These are phyloP conservation scores for Quercus tomentella DNA, from an alignment of 331 rosid species.

Conservation along the genomic window DNA sequence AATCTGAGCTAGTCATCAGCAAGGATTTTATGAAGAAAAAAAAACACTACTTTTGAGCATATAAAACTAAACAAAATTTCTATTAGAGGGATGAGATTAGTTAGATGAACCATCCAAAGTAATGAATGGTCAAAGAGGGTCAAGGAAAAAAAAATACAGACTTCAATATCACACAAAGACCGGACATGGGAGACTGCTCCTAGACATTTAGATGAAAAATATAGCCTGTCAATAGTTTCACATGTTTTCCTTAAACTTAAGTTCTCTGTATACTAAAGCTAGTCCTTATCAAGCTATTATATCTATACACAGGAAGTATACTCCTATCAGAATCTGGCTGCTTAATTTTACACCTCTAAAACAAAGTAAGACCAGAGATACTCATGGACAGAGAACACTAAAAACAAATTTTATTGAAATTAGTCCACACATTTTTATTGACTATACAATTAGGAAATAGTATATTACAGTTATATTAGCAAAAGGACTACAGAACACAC, in stretches of 20 bases:
- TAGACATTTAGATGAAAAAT: background rate
- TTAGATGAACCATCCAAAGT: too few relatives aligned
- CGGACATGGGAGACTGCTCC: background rate
- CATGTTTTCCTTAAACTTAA: background rate
- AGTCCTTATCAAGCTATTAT: background rate
- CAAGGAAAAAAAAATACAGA: background rate
- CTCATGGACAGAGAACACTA: background rate
- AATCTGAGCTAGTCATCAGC: background rate
- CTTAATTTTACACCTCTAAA: background rate
- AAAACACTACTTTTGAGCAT: background rate
- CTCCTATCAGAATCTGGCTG: background rate
- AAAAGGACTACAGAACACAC: background rate
- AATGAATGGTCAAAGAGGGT: background rate
- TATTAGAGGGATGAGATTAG: background rate
- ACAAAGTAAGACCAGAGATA: background rate
- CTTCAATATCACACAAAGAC: background rate
- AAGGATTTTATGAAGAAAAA: background rate
- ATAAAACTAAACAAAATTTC: background rate
- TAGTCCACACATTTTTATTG: background rate
- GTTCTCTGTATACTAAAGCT: background rate
- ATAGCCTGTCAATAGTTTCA: background rate
- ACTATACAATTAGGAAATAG: background rate
- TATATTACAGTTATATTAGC: background rate
- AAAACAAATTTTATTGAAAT: background rate
- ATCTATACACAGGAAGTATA: background rate